phyloP scores from a whole-genome alignment of 1,284 basidiomycete species.

The Athelia psychrophila region DNA sequence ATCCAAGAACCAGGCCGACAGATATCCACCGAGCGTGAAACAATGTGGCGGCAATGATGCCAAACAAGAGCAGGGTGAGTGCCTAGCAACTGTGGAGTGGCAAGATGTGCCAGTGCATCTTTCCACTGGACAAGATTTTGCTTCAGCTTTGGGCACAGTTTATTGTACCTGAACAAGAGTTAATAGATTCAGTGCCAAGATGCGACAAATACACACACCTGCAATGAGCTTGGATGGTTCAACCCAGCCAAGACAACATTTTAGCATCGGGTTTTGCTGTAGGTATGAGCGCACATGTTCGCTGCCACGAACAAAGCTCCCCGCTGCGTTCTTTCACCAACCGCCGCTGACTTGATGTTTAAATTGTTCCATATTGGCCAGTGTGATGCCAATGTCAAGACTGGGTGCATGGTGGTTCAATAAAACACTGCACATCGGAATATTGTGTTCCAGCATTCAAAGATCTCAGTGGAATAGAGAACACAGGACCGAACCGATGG shows the following conservation, averaged over 20 bases:
- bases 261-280: neutral
- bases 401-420: constrained; percentile 36
- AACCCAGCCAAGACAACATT: neutral
- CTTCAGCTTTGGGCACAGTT: too few species aligned
- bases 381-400: constrained; percentile 29
- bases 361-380: constrained; percentile 28
- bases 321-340: constrained; percentile 19
- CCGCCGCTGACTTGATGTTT: constrained; percentile 31
- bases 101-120: too few species aligned
- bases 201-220: neutral
- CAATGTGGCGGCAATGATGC: too few species aligned
- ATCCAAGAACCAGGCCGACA: too few species aligned
- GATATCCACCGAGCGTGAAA: too few species aligned
- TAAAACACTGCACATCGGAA: constrained; percentile 31
- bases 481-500: constrained; percentile 29
- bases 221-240: neutral
- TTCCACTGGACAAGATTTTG: too few species aligned
- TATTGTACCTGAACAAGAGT: too few species aligned
- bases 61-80: too few species aligned
- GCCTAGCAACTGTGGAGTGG: too few species aligned
- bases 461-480: constrained; percentile 29
- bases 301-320: neutral
- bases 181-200: too few species aligned
- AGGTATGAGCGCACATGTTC: neutral
- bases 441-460: constrained; percentile 35